Conservation (phyloP, 306 rosid species). For the Prunus campanulata region DNA sequence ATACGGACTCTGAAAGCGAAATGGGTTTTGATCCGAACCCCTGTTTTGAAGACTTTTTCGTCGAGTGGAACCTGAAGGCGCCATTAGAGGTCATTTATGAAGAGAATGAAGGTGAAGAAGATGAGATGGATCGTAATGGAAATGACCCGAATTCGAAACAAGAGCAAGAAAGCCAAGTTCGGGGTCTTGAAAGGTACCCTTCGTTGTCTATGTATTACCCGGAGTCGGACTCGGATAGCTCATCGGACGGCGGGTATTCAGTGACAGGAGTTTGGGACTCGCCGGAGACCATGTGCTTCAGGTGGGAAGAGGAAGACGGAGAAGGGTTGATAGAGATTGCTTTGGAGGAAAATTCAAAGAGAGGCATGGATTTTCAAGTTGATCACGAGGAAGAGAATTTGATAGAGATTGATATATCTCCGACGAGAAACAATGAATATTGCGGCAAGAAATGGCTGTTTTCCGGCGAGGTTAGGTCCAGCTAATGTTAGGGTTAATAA, state of each 20-base stretch:
- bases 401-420: constrained; percentile 49
- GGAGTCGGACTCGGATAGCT: constrained; percentile 75
- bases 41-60: constrained; percentile 53
- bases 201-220: constrained; percentile 68
- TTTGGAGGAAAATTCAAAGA: constrained; percentile 44
- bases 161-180: constrained; percentile 2
- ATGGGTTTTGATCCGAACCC: constrained; percentile 35
- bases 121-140: constrained; percentile 26
- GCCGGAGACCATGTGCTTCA: constrained; percentile 39
- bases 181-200: constrained; percentile 37
- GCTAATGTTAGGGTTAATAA: constrained; percentile 30
- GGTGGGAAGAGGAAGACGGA: constrained; percentile 76
- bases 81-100: constrained; percentile 88
- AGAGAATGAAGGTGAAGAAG: constrained; percentile 61
- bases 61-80: constrained; percentile 76
- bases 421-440: constrained; percentile 33
- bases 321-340: constrained; percentile 88
- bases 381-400: constrained; percentile 42
- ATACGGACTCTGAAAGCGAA: constrained; percentile 27
- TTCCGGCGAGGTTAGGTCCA: constrained; percentile 40
- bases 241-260: constrained; percentile 51
- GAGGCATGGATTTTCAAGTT: constrained; percentile 18
- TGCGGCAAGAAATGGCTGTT: constrained; percentile 31
- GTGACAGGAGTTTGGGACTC: constrained; percentile 40
- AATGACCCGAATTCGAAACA: background rate